Conservation (phyloP, 306 rosid species). For the Sicyos baderoa region DNA sequence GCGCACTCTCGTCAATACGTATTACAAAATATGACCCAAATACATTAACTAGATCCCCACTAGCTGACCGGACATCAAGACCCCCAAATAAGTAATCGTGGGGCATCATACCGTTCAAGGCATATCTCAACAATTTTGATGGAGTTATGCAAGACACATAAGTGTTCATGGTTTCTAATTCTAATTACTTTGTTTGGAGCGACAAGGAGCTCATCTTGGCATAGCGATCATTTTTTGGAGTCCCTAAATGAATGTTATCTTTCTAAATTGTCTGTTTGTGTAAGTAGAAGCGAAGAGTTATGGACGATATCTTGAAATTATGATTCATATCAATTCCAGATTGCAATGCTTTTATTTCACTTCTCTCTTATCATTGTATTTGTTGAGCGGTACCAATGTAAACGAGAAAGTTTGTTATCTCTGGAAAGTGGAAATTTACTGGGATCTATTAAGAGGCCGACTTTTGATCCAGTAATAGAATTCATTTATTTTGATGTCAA, state of each 20-base stretch:
- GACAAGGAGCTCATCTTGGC: not conserved
- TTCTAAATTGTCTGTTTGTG: not conserved
- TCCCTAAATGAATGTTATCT: not conserved
- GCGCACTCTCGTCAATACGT: too few species aligned
- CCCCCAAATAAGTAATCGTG: too few species aligned
- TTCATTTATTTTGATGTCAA: conserved; percentile 1
- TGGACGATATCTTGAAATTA: too few species aligned
- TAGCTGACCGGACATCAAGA: too few species aligned
- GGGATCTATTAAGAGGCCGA: not conserved
- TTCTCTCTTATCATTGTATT: not conserved
- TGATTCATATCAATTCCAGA: not conserved
- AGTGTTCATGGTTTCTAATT: not conserved
- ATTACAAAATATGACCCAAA: too few species aligned
- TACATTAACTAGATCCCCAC: too few species aligned
- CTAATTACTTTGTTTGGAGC: not conserved
- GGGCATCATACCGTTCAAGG: too few species aligned
- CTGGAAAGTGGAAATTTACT: not conserved
- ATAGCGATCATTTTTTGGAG: not conserved
- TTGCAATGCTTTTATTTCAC: not conserved
- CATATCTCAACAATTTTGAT: too few species aligned
- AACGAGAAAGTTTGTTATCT: not conserved
- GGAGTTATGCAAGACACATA: not conserved
- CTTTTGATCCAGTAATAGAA: not conserved
- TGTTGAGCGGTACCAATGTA: not conserved
- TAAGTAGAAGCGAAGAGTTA: not conserved